A percentile compares a stretch with the other conserved stretches of the same genome.
Conservation (phyloP, 192 early-diverging fungal species). For the Coemansia sp. region DNA sequence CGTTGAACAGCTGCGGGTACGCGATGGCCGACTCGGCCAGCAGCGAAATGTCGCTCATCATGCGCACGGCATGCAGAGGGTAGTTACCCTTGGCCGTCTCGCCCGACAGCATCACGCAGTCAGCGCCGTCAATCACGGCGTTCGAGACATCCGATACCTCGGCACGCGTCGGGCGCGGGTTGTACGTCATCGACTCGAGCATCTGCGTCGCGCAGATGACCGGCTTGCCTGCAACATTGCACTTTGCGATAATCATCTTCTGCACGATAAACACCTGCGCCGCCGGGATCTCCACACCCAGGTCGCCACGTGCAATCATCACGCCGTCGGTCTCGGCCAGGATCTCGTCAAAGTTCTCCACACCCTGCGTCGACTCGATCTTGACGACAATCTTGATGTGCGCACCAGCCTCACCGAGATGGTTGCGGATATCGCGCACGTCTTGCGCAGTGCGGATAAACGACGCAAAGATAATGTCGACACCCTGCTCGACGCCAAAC, state of each 20-base stretch:
- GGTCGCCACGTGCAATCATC: conserved; percentile 98
- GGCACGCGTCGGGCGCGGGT: conserved; percentile 98
- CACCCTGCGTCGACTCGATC: conserved; percentile 97
- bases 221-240: conserved; percentile 94
- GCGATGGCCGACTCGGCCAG: conserved; percentile 91
- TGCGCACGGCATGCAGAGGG: conserved; percentile 85
- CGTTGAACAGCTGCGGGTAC: conserved; percentile 91
- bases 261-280: conserved; percentile 90
- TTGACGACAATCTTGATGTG: conserved; percentile 95
- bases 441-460: conserved; percentile 94
- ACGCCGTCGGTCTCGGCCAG: conserved; percentile 90
- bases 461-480: conserved; percentile 94
- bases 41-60: conserved; percentile 92
- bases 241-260: conserved; percentile 99
- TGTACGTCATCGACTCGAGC: conserved; percentile 93
- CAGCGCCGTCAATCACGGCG: conserved; percentile 94
- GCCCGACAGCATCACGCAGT: conserved; percentile 98
- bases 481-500: conserved; percentile 91
- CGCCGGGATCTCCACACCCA: conserved; percentile 96
- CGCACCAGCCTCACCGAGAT: conserved; percentile 77
- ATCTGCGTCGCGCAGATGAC: conserved; percentile 98
- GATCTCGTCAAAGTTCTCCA: conserved; percentile 99
- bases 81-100: conserved; percentile 96
- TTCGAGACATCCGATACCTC: conserved; percentile 99
- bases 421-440: conserved; percentile 80